Evolutionary conservation across 164 flowering plant genomes (phyloP), one percentile per base, ranked within the genome.

Genomic region (Annona squamosa): DNA sequence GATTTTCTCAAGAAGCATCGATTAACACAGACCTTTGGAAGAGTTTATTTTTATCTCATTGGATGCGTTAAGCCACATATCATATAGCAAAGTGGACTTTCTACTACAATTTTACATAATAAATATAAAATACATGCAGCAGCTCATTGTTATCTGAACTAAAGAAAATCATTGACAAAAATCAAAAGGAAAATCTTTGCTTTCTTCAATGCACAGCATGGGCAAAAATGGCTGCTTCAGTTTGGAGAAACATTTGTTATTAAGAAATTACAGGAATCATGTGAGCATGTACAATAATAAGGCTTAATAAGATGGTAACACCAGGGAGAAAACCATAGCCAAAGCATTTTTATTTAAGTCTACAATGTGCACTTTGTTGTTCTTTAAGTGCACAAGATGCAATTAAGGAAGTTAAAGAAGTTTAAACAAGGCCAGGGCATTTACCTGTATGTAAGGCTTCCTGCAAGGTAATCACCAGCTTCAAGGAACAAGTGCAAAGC

Each of bases 391-490:
- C 13, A 52, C 59, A 52, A 52, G 9, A 52, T 52, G 59, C 13
- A 16, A 10, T 52, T 52, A 9, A 9, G 10, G 59, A 52, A 52
- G 59, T 67, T 67, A 5, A 66, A 42, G 7, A 12, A 67, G 48
- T 43, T 67, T 10, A 67, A 68, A 26, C 5, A 48, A 43, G 26
- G 52, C 26, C 65, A 5, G 41, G 56, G 64, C 10, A 41, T 71
- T 73, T 76, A 95, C 99, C 99, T 88, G 76, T 85, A 95, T 67
- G 99, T 90, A 72, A 82, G 84, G 82, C 95, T 90, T 77, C 83
- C 90, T 18, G 80, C 56, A 69, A 91, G 86, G 69, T 84, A 77
- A 73, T 80, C 79, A 65, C 93, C 90, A 70, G 89, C 94, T 79
- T 86, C 86, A 67, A 95, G 85, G 77, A 92, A 87, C 42, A 92